Evolutionary conservation across 257 asterid species (phyloP).

Genomic region (Knoxia roxburghii): DNA sequence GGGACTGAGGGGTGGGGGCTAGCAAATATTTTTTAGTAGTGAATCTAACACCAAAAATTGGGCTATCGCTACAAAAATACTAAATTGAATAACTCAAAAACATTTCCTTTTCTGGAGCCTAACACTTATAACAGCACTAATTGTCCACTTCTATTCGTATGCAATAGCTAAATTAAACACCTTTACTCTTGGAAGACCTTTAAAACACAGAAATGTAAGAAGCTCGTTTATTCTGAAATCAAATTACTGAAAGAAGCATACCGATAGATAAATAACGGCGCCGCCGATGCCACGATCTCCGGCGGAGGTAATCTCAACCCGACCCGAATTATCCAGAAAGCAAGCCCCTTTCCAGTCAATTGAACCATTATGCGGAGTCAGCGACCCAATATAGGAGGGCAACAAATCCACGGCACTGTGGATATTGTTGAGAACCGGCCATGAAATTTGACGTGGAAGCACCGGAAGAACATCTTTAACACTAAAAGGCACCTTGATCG

Average conservation of each 20-base stretch:
- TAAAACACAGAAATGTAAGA: neutral
- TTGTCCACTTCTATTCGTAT: too few species aligned
- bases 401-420: constrained; percentile 89
- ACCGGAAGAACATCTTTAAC: constrained; percentile 84
- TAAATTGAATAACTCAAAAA: too few species aligned
- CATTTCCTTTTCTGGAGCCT: neutral
- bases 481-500: constrained; percentile 71
- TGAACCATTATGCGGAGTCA: constrained; percentile 81
- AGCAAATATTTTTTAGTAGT: neutral
- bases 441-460: constrained; percentile 79
- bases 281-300: constrained; percentile 92
- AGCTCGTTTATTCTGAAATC: neutral
- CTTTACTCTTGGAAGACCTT: neutral
- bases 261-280: constrained; percentile 69
- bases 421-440: constrained; percentile 80
- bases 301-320: constrained; percentile 49
- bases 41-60: neutral
- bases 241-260: constrained; percentile 23
- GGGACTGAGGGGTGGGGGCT: too few species aligned
- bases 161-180: neutral
- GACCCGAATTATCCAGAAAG: constrained; percentile 66
- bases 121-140: neutral
- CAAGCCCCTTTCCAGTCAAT: constrained; percentile 92
- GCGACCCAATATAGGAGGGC: constrained; percentile 83
- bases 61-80: neutral